Evolutionary conservation across 768 basidiomycete genomes (phyloP).

Genomic region (Mrakia frigida): DNA sequence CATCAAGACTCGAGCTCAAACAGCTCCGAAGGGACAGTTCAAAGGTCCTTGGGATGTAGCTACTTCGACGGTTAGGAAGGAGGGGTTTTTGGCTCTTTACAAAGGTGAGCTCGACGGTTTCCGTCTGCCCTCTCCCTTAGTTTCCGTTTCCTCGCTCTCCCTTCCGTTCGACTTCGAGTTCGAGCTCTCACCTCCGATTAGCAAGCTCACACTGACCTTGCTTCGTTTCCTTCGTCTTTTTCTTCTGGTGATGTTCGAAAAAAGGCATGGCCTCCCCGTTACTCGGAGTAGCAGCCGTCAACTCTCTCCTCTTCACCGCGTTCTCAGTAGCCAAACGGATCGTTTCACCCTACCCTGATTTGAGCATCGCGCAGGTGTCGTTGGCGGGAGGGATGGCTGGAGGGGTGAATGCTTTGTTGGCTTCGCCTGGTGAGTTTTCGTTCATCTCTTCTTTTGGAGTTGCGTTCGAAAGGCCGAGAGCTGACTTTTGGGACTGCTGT

Average conservation of each 20-base stretch:
- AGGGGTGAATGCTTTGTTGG: slow-evolving; percentile 79
- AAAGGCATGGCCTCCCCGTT: slow-evolving; percentile 64
- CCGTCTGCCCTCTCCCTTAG: not conserved
- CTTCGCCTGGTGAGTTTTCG: slow-evolving; percentile 63
- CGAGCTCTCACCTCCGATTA: not conserved
- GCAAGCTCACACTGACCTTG: not conserved
- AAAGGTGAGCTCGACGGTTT: slow-evolving; percentile 58
- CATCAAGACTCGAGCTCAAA: slow-evolving; percentile 78
- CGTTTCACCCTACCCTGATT: slow-evolving; percentile 80
- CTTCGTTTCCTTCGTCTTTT: not conserved
- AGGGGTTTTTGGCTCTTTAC: slow-evolving; percentile 89
- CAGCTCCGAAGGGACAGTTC: slow-evolving; percentile 48
- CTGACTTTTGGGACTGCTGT: too few relatives aligned
- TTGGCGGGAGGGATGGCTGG: slow-evolving; percentile 89
- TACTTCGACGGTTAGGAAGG: slow-evolving; percentile 68
- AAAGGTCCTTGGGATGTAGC: slow-evolving; percentile 93
- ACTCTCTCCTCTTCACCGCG: slow-evolving; percentile 87
- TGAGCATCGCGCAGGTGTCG: slow-evolving; percentile 73
- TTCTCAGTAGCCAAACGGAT: slow-evolving; percentile 76
- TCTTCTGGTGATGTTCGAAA: not conserved
- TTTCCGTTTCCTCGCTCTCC: not conserved
- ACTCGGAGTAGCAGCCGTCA: slow-evolving; percentile 89
- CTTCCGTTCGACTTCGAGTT: not conserved
- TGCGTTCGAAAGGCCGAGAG: not conserved
- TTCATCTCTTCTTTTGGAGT: too few relatives aligned